phyloP scores from a whole-genome alignment of 148 eudicot species.

The Selenicereus undatus region DNA sequence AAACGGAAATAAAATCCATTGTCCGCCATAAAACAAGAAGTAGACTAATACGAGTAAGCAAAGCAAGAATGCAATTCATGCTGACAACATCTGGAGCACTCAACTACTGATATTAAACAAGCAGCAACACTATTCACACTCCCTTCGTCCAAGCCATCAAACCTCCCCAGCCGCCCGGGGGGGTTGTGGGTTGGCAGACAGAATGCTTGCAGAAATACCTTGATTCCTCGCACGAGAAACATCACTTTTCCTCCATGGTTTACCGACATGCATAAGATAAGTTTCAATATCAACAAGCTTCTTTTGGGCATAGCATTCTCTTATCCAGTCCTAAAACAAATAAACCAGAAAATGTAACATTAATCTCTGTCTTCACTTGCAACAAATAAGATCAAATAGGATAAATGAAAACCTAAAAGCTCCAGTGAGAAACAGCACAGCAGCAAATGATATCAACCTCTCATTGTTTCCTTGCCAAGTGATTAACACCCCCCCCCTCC shows the following conservation, averaged over 20 bases:
- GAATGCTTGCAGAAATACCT: conserved; percentile 37
- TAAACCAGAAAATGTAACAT: conserved; percentile 24
- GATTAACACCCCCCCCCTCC: too few species aligned
- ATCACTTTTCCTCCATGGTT: conserved; percentile 70
- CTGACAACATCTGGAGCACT: too few species aligned
- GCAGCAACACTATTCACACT: neutral
- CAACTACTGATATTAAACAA: too few species aligned
- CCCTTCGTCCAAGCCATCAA: neutral
- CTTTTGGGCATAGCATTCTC: conserved; percentile 65
- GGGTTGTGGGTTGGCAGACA: neutral
- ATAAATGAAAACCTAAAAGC: neutral
- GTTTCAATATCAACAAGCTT: conserved; percentile 85
- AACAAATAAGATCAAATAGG: neutral
- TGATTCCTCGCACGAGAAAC: conserved; percentile 32
- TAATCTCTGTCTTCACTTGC: neutral
- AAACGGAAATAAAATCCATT: too few species aligned
- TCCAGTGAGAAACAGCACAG: neutral
- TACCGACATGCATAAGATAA: conserved; percentile 84
- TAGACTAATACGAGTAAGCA: too few species aligned
- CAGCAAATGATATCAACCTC: neutral
- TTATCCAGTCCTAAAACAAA: conserved; percentile 72
- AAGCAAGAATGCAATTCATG: too few species aligned
- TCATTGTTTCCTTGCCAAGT: too few species aligned
- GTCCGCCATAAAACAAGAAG: too few species aligned
- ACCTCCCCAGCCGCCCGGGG: neutral